Conservation (phyloP, 805 yeast species). For the Blastobotrys parvus region DNA sequence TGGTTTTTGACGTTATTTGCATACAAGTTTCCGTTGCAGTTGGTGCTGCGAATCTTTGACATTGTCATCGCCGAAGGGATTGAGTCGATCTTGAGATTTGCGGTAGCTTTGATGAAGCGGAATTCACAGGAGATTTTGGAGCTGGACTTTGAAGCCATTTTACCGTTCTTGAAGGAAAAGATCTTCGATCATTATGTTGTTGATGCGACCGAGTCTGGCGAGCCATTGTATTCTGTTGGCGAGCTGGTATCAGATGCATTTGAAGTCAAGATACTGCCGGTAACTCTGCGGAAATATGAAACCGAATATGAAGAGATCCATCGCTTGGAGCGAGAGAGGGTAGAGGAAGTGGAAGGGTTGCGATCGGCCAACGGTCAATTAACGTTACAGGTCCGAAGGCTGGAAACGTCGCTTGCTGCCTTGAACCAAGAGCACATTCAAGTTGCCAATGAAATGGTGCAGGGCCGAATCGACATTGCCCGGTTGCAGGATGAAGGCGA, state of each 20-base stretch:
- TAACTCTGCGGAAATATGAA: slow-evolving; percentile 59
- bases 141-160: slow-evolving; percentile 65
- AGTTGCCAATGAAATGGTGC: slow-evolving; percentile 80
- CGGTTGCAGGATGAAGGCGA: slow-evolving; percentile 67
- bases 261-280: slow-evolving; percentile 63
- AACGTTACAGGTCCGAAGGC: slow-evolving; percentile 59
- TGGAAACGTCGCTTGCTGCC: slow-evolving; percentile 60
- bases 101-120: slow-evolving; percentile 67
- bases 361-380: slow-evolving; percentile 62
- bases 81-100: slow-evolving; percentile 78
- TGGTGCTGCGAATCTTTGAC: slow-evolving; percentile 83
- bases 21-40: slow-evolving; percentile 84
- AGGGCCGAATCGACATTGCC: slow-evolving; percentile 66
- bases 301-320: slow-evolving; percentile 72
- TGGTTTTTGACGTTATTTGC: slow-evolving; percentile 96
- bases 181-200: slow-evolving; percentile 63
- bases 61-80: slow-evolving; percentile 84
- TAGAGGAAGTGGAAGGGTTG: slow-evolving; percentile 50
- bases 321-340: slow-evolving; percentile 53
- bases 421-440: slow-evolving; percentile 78
- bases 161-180: slow-evolving; percentile 70
- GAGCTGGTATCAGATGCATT: slow-evolving; percentile 73
- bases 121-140: slow-evolving; percentile 52
- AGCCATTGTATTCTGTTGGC: slow-evolving; percentile 50
- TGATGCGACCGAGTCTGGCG: slow-evolving; percentile 16